Base-by-base conservation (phyloP, 2,329 filamentous ascomycete species). In the Aspergillus amoenus region DNA sequence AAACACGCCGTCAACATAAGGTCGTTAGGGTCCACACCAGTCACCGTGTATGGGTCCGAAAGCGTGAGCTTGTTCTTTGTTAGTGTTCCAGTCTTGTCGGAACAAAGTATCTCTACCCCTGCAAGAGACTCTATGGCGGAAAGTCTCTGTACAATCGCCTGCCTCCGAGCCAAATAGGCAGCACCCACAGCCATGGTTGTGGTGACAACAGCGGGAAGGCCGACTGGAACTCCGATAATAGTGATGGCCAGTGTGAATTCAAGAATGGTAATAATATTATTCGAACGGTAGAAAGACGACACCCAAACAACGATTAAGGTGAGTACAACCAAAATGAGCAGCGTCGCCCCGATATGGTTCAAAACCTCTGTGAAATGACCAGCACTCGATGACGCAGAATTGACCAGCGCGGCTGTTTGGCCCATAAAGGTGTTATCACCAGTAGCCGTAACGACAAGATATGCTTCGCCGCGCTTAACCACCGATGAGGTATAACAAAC, bases 181-280 rank as follows among this genome's bases (percentile, higher is more conserved):
- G 91, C 91, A 80, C 91, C 91, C 74, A 96, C 91, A 73, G 91
- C 91, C 91, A 96, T 94, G 72, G 91, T 96, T 67, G 91, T 96
- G 68, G 92, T 96, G 60, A 95, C 91, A 79, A 96, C 91, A 67
- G 90, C 91, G 59, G 91, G 91, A 64, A 96, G 90, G 87, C 91
- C 91, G 77, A 96, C 91, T 54, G 91, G 91, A 24, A 96, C 91
- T 84, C 91, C 91, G 61, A 95, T 90, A 64, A 96, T 93, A 68
- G 90, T 94, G 68, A 96, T 93, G 64, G 89, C 91, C 44, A 96
- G 83, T 55, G 91, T 94, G 79, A 91, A 94, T 64, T 89, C 83
- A 47, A 96, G 86, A 59, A 96, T 95, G 5, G 78, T 77, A 61
- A 93, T 86, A 62, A 94, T 95, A 57, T 73, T 75, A 77, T 93